Base-by-base conservation (phyloP, 73 alveolate genomes). In the Paramecium octaurelia region DNA sequence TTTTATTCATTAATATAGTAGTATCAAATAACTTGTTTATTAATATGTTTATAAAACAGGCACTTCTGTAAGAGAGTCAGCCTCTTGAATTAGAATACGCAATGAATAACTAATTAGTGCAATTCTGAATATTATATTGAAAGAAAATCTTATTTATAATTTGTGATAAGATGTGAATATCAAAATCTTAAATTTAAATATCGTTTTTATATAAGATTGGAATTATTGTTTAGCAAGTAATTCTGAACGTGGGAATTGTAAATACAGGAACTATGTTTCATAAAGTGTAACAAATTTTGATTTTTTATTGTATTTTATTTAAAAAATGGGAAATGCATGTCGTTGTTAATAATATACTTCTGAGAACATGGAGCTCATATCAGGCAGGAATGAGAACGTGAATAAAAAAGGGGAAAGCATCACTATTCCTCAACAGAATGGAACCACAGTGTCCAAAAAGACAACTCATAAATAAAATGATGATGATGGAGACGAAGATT, bases 281-380 rank as follows among this genome's bases (percentile, higher is more conserved):
- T 54, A 54, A 54, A 54, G 36, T 54, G 16, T 54, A 54, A 54
- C 16, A 54, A 54, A 18, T 6, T n/a, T 16, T 54, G 20, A 23
- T 16, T 54, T 54, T 54, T 54, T 54, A 54, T 54, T 54, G 69
- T 54, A 54, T 18, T 54, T 54, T 54, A 54, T 80, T 31, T 80
- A 43, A 80, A 31, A 80, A 43, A 80, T 80, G 91, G 91, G 91
- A n/a, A 80, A 80, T 80, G 87, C 68, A 16, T 80, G 91, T 46
- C 43, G 57, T 42, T 80, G 91, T 48, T 27, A 80, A 44, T 46
- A 42, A 46, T 34, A 4, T 46, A 8, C 31, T 14, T 23, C 70
- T 9, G 91, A 80, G 24, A 80, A 46, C 23, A 20, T 42, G 70
- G 91, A 80, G 29, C 27, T 80, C 7, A 18, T 80, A 43, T 42